Evolutionary conservation across 495 filamentous ascomycete species (phyloP).

Genomic region (Tuber aestivum): DNA sequence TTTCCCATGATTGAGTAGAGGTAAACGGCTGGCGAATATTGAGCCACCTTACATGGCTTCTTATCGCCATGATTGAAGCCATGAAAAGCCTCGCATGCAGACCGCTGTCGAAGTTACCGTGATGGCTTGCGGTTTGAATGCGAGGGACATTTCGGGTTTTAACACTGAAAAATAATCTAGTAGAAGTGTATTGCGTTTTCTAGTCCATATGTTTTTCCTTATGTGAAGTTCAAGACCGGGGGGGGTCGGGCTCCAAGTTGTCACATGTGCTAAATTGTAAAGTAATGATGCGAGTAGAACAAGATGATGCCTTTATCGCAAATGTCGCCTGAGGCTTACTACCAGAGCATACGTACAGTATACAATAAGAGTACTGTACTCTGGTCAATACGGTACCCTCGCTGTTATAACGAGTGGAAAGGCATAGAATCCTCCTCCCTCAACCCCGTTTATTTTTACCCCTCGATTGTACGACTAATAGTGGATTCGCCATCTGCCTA

Average conservation of each 20-base stretch:
- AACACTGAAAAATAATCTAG: not conserved
- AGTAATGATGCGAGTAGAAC: not conserved
- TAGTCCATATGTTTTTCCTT: not conserved
- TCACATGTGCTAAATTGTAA: not conserved
- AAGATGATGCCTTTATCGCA: not conserved
- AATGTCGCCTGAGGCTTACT: not conserved
- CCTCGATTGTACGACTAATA: not conserved
- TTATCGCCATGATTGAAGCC: conserved; percentile 30
- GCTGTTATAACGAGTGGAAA: not conserved
- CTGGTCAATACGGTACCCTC: no score
- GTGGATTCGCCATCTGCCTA: not conserved
- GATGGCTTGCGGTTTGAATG: conserved; percentile 65
- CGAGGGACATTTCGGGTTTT: conserved; percentile 54
- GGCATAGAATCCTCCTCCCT: not conserved
- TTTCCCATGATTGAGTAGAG: conserved; percentile 57
- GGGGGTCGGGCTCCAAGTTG: not conserved
- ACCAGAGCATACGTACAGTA: not conserved
- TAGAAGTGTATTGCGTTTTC: not conserved
- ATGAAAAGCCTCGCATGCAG: conserved; percentile 60
- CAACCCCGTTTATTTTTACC: not conserved
- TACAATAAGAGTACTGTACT: not conserved
- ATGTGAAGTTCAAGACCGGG: not conserved
- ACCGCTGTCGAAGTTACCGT: conserved; percentile 53
- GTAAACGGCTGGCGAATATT: conserved; percentile 72
- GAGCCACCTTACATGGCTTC: conserved; percentile 43